phyloP scores from a whole-genome alignment of 73 alveolate genomes.

The Paramecium octaurelia region DNA sequence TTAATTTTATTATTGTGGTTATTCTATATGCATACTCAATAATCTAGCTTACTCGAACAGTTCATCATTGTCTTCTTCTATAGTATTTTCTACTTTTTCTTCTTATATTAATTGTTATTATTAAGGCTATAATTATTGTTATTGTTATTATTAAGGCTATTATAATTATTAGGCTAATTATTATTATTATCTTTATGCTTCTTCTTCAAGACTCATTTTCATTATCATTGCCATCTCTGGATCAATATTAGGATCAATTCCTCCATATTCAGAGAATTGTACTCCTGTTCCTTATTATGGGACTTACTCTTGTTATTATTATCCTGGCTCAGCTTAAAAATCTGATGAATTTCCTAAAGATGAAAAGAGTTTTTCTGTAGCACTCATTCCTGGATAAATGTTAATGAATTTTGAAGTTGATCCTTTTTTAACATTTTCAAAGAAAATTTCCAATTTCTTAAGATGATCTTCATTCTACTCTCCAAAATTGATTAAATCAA shows the following conservation, averaged over 20 bases:
- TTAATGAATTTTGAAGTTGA: slow-evolving; percentile 81
- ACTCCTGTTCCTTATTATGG: background rate
- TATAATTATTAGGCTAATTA: background rate
- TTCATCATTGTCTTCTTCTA: background rate
- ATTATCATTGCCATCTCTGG: slow-evolving; percentile 80
- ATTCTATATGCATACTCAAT: background rate
- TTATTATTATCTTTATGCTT: background rate
- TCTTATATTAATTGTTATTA: background rate
- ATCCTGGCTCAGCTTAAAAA: slow-evolving; percentile 25
- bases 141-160: background rate
- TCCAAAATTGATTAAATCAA: slow-evolving; percentile 89
- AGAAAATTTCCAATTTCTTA: slow-evolving; percentile 69
- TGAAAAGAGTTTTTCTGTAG: slow-evolving; percentile 74
- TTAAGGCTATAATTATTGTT: background rate
- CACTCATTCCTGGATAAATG: slow-evolving; percentile 79
- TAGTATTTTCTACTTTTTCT: background rate
- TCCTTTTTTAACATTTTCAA: slow-evolving; percentile 74
- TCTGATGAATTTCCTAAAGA: slow-evolving; percentile 53
- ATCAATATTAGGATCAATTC: slow-evolving; percentile 85
- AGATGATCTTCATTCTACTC: slow-evolving; percentile 75
- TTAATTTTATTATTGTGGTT: background rate
- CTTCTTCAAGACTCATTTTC: slow-evolving; percentile 61
- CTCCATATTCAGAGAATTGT: slow-evolving; percentile 66
- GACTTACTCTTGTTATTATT: background rate
- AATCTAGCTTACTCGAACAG: background rate